These are phyloP conservation scores for Calonectria naviculata DNA, from an alignment of 2,329 filamentous ascomycete genomes.

Conservation along the genomic window DNA sequence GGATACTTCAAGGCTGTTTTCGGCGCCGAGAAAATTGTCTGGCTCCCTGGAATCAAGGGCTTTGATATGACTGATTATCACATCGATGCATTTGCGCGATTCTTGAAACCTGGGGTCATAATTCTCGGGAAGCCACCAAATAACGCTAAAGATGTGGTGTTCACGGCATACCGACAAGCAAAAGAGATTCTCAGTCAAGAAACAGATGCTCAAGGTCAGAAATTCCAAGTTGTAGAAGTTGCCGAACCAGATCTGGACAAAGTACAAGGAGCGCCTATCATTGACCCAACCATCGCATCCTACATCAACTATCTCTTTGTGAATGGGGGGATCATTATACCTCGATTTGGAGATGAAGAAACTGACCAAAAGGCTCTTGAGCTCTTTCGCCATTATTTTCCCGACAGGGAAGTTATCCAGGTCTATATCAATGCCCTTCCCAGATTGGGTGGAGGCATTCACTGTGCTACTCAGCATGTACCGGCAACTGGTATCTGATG, in stretches of 20 bases:
- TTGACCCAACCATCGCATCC: constrained; percentile 17
- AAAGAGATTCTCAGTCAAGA: constrained; percentile 23
- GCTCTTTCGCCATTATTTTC: constrained; percentile 20
- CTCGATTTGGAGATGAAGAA: constrained; percentile 38
- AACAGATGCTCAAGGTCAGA: constrained; percentile 36
- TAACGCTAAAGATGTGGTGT: constrained; percentile 2
- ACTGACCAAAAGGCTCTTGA: constrained; percentile 35
- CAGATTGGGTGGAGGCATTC: constrained; percentile 14
- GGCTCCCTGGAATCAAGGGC: constrained; percentile 37
- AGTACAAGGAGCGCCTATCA: background rate
- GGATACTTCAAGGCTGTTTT: constrained; percentile 31
- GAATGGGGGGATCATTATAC: constrained; percentile 43
- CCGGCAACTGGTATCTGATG: background rate
- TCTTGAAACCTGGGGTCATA: constrained; percentile 35
- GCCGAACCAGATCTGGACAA: constrained; percentile 33
- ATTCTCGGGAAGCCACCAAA: constrained; percentile 34
- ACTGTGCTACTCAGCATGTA: constrained; percentile 22
- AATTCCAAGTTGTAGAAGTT: constrained; percentile 37
- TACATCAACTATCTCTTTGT: constrained; percentile 43
- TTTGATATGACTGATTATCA: constrained; percentile 43
- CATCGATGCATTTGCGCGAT: constrained; percentile 42
- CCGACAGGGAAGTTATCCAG: constrained; percentile 30
- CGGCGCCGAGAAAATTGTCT: constrained; percentile 41
- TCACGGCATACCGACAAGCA: constrained; percentile 38
- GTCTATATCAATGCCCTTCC: constrained; percentile 15